Base-by-base conservation (phyloP, 768 basidiomycete species). In the Trametes gibbosa region DNA sequence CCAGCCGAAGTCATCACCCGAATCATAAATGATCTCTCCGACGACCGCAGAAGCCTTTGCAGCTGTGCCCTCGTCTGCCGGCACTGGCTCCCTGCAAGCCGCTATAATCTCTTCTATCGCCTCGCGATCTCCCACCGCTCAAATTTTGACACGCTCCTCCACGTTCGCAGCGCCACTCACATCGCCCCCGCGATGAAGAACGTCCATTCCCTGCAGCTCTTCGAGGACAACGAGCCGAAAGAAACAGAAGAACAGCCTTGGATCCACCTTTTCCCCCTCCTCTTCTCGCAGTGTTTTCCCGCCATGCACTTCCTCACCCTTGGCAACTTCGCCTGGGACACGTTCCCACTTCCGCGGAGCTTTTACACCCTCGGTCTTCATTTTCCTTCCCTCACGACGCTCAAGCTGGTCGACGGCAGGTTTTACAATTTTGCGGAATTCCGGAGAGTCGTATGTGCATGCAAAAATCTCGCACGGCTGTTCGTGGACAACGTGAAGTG, bases 21-120 rank as follows among this genome's bases (percentile, higher is more conserved):
- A 1, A 37, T 62, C 35, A 46, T 62, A 21, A 25, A 47, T 17
- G 27, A 16, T 7, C 21, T 63, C 27, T n/a, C n/a, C n/a, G 49
- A 50, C 21, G 62, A 58, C 50, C 61, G 43, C 13, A 19, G 47
- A 7, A 59, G 57, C 42, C 57, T 63, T n/a, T 52, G 58, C 45
- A 53, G 34, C 49, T 63, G 62, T 23, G 42, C 62, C 1, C 49
- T 63, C 46, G 43, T 47, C 12, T 55, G 56, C 32, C 61, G 61
- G 8, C 46, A 46, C 19, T 58, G 51, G 46, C 54, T 53, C 9
- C 40, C 61, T 4, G 29, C 61, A 12, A 56, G 61, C 45, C 61
- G 56, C 21, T 57, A 42, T 29, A 42, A 58, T 19, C 56, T 57
- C n/a, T 52, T 62, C 45, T 50, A 50, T 43, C 37, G 54, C 27